Evolutionary conservation across 768 basidiomycete genomes (phyloP), one percentile per base, ranked within the genome.

Genomic region (Trametes coccinea): DNA sequence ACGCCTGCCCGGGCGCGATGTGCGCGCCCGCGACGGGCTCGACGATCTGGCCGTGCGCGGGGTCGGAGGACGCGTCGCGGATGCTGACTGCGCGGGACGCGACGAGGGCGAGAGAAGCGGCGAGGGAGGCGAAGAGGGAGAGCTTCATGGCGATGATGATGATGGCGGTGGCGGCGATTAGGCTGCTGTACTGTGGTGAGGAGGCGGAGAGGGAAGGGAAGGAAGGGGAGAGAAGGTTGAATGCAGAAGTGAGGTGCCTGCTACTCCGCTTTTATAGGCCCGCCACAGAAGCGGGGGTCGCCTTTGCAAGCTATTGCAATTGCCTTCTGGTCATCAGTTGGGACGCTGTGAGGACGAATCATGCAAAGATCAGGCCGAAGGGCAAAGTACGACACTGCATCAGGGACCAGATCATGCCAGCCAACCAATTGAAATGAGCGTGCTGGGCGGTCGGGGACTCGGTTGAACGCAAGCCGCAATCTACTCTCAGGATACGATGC

Each of bases 1-100:
- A 82, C 2, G 63, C 49, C 33, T 66, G 65, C 29, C 78, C 79
- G n/a, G 80, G 80, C 10, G 69, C 66, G 50, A 82, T 76, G 29
- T 67, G 60, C 6, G 76, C 72, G 14, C 77, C 77, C 16, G 70
- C 67, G 1, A 63, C 52, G 16, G 78, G 77, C 11, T 50, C 50
- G n/a, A 52, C 34, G 56, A 78, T 79, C 8, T 61, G 62, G 41
- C 74, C 70, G 45, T 48, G 52, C 31, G 60, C 41, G 37, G 48
- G 56, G 27, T 60, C 64, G 30, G 58, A 40, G 56, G 62, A 37
- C 34, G 34, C 40, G 29, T 49, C 40, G 41, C 57, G 47, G 50
- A 30, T 13, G 43, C 58, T 27, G 47, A 60, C 10, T 44, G 40
- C 47, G 47, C 27, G 30, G 62, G 53, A 34, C 29, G 63, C 34